These are phyloP conservation scores for Phytophthora litchii DNA, from an alignment of 352 stramenopile species.

Conservation along the genomic window DNA sequence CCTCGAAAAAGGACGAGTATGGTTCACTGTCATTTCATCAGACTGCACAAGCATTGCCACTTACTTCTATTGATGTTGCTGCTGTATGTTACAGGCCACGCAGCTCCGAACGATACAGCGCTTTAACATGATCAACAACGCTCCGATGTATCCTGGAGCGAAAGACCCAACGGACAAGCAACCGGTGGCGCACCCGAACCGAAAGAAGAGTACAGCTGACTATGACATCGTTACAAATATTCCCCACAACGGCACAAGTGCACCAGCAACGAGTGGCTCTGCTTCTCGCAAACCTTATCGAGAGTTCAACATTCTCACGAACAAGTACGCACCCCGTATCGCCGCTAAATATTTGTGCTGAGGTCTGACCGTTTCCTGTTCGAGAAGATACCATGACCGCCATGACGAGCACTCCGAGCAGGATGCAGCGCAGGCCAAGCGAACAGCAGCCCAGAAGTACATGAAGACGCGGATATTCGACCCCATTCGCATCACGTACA, in stretches of 20 bases:
- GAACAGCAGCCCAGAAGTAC: slow-evolving; percentile 65
- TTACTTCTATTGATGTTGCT: neutral
- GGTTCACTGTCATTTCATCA: neutral
- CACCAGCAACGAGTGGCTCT: slow-evolving; percentile 14
- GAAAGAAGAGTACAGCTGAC: slow-evolving; percentile 38
- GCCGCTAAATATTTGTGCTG: slow-evolving; percentile 1
- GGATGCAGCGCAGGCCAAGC: slow-evolving; percentile 50
- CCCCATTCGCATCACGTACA: slow-evolving; percentile 62
- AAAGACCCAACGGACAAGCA: slow-evolving; percentile 51
- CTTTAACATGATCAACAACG: slow-evolving; percentile 75
- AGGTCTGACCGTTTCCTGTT: slow-evolving; percentile 5
- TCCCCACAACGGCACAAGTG: slow-evolving; percentile 19
- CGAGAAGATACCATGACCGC: slow-evolving; percentile 52
- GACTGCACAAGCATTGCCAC: neutral
- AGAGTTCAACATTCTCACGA: slow-evolving; percentile 80
- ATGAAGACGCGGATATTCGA: slow-evolving; percentile 73
- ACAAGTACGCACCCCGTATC: slow-evolving; percentile 52
- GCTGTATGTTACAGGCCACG: slow-evolving; percentile 41
- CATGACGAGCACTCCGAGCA: slow-evolving; percentile 48
- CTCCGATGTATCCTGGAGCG: slow-evolving; percentile 50
- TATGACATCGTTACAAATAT: slow-evolving; percentile 80
- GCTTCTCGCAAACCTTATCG: slow-evolving; percentile 45
- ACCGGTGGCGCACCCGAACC: slow-evolving; percentile 37
- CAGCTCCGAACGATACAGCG: slow-evolving; percentile 65
- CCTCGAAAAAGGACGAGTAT: slow-evolving; percentile 52